Evolutionary conservation across 2,329 filamentous ascomycete species (phyloP), one percentile per base, ranked within the genome.

Genomic region (Cladorrhinum sp.): DNA sequence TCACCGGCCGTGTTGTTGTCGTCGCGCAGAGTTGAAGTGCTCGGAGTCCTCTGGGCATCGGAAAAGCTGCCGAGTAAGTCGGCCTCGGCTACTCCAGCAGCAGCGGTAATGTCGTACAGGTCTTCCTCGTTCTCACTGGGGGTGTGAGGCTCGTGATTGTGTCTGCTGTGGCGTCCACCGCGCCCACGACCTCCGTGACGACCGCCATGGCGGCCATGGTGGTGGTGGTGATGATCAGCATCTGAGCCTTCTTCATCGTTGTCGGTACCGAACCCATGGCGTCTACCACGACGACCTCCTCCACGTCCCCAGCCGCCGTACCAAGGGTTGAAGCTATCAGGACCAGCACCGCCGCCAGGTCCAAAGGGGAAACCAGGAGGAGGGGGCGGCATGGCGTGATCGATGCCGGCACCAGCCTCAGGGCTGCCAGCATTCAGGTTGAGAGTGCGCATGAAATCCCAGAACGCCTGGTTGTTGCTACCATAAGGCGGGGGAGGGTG

Each of bases 1-100:
- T 74, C 72, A 16, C 51, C 62, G 16, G 33, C 51, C 2, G 20
- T 46, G 14, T 55, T 24, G 16, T 56, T 56, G 30, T 51, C 57
- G 24, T 54, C 55, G 30, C 50, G 49, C 58, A 60, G 56, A 9
- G 60, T 62, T 21, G 58, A 48, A 20, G 53, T 28, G 26, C 42
- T 50, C 46, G 55, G 53, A 2, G 28, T 55, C 8, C 26, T 28
- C 56, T 59, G 55, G 20, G 58, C 60, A 49, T 42, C 23, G 3
- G 56, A 51, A 26, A 36, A 23, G 4, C 14, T 26, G 9, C 20
- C 54, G 7, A 55, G 16, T 9, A 61, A 57, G n/a, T 64, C 63
- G 12, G 21, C 36, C 59, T 65, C 63, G 18, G 60, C 62, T 7
- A 42, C 59, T 2, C 26, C 46, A 3, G 62, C 64, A 0, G 60